Conservation (phyloP, 2,329 filamentous ascomycete species). For the Amauroascus verrucosus region DNA sequence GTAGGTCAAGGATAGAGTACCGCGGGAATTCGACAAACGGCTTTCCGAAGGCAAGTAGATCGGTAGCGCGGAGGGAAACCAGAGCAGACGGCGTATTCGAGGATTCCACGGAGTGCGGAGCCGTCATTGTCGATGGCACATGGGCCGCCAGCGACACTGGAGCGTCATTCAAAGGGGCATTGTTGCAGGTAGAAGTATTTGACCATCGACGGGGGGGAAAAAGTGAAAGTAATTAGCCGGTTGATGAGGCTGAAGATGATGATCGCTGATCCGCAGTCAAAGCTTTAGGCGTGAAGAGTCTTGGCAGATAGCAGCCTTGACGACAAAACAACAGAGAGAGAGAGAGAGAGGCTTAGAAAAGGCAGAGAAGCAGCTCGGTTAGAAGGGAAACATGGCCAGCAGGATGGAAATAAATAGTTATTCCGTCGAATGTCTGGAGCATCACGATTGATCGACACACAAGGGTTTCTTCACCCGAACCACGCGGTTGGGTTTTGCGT, state of each 20-base stretch:
- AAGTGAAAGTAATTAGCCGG: not conserved
- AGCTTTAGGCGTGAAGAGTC: no score
- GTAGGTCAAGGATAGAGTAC: constrained; percentile 24
- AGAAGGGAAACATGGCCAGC: not conserved
- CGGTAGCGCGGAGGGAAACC: constrained; percentile 13
- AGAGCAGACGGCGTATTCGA: constrained; percentile 33
- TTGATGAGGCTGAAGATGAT: not conserved
- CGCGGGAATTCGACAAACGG: constrained; percentile 26
- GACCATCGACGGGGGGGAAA: no score
- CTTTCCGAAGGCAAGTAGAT: constrained; percentile 22
- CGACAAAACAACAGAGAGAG: not conserved
- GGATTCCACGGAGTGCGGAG: constrained; percentile 35
- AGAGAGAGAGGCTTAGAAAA: not conserved
- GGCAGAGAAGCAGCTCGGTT: no score
- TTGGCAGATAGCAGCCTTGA: no score
- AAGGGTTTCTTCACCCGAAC: constrained; percentile 9
- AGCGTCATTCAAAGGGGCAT: constrained; percentile 33
- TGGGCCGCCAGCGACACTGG: constrained; percentile 29
- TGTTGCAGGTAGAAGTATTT: constrained; percentile 12
- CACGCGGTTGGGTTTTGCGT: constrained; percentile 7
- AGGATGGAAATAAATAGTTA: not conserved
- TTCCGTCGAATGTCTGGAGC: not conserved
- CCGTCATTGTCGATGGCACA: constrained; percentile 23
- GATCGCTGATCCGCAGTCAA: no score
- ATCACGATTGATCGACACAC: constrained; percentile 6